Conservation (phyloP, 768 basidiomycete species). For the Baorangia bicolor region DNA sequence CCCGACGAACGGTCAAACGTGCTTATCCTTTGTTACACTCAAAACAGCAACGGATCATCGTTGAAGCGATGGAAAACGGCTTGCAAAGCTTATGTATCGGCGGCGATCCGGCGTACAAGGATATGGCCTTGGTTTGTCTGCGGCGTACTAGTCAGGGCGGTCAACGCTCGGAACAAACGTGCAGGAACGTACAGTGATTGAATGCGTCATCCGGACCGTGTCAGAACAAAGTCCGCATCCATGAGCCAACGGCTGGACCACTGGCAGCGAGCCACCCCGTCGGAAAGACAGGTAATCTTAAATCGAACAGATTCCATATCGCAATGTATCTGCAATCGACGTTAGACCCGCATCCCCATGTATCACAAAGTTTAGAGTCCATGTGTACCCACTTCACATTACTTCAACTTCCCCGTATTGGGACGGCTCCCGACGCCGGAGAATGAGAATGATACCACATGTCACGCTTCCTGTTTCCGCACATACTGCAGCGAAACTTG, state of each 20-base stretch:
- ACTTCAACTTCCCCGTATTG: slow-evolving; percentile 3
- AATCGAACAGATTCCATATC: slow-evolving; percentile 39
- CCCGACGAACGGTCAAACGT: background rate
- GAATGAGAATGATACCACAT: background rate
- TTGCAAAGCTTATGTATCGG: background rate
- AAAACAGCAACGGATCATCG: background rate
- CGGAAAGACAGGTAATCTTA: slow-evolving; percentile 37
- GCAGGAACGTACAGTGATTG: background rate
- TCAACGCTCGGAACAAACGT: background rate
- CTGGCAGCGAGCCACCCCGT: slow-evolving; percentile 27
- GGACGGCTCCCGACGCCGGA: background rate
- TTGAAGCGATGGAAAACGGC: background rate
- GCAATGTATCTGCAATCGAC: slow-evolving; percentile 30
- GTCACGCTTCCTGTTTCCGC: background rate
- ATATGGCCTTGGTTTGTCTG: background rate
- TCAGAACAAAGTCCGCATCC: slow-evolving; percentile 12
- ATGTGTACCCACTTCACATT: background rate
- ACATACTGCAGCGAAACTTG: slow-evolving; percentile 18
- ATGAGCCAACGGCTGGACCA: slow-evolving; percentile 20
- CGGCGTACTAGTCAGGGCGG: background rate
- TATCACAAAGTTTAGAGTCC: background rate
- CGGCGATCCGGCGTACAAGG: background rate
- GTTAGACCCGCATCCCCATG: background rate
- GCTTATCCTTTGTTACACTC: background rate
- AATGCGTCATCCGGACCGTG: slow-evolving; percentile 9